phyloP scores from a whole-genome alignment of 441 rosid genomes.

The Capsella rubella region DNA sequence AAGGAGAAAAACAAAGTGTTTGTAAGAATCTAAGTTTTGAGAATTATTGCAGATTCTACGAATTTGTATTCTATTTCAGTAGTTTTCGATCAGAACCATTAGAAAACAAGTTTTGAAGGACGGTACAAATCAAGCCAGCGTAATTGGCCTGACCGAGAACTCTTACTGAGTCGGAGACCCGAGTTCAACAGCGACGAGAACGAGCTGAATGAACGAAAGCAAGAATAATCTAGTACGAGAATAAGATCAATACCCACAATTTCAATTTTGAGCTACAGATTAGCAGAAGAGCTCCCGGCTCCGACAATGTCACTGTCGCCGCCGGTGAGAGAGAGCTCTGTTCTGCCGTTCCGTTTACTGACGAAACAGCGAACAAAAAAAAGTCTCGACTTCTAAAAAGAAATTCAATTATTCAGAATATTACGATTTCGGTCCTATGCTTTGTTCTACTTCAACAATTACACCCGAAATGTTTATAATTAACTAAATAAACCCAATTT shows the following conservation, averaged over 20 bases:
- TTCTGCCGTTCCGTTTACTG: neutral
- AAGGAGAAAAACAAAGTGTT: slow-evolving; percentile 5
- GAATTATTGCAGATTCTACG: neutral
- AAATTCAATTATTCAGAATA: neutral
- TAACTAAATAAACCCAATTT: neutral
- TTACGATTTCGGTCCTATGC: neutral
- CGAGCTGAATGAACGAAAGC: neutral
- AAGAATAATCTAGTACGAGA: neutral
- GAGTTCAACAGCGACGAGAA: neutral
- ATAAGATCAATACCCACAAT: neutral
- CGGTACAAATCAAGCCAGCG: neutral
- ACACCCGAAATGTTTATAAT: neutral
- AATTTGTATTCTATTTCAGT: slow-evolving; percentile 1
- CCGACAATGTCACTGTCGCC: slow-evolving; percentile 12
- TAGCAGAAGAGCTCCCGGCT: slow-evolving; percentile 8
- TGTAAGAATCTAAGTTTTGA: neutral
- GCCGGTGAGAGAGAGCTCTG: slow-evolving; percentile 24
- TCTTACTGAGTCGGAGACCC: slow-evolving; percentile 1
- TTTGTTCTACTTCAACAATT: neutral
- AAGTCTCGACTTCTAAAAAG: neutral
- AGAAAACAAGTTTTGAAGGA: neutral
- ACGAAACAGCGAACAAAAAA: neutral
- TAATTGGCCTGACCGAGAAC: neutral
- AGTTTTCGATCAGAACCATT: neutral
- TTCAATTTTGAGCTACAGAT: neutral